Evolutionary conservation across 2,329 filamentous ascomycete species (phyloP).

Genomic region (Penicillium sp.): DNA sequence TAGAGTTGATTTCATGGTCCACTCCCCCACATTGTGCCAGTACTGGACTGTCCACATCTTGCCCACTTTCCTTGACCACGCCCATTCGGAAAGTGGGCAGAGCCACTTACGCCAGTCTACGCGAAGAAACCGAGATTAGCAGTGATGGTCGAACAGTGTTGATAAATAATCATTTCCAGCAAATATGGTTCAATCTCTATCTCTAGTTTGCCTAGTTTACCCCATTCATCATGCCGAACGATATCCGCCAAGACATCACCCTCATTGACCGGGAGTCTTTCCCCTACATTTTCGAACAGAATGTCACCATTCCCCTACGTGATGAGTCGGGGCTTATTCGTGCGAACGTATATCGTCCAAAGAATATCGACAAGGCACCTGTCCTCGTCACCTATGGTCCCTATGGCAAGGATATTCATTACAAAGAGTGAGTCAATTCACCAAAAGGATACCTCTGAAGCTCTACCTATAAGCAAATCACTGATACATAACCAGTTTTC

Average conservation of each 20-base stretch:
- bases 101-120: too few species aligned
- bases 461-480: too few species aligned
- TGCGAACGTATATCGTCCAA: background rate
- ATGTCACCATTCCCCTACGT: background rate
- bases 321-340: background rate
- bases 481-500: background rate
- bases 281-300: background rate
- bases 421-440: background rate
- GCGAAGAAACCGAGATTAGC: too few species aligned
- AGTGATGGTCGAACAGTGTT: too few species aligned
- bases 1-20: too few species aligned
- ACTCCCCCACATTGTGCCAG: too few species aligned
- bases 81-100: too few species aligned
- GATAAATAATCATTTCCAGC: too few species aligned
- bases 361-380: background rate
- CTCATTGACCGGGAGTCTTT: background rate
- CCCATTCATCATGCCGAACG: background rate
- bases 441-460: background rate
- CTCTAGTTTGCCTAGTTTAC: too few species aligned
- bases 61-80: too few species aligned
- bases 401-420: conserved; percentile 1
- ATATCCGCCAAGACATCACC: background rate
- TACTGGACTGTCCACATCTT: too few species aligned
- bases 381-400: background rate
- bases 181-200: too few species aligned